phyloP scores from a whole-genome alignment of 768 basidiomycete species.

The Lactifluus volemus region DNA sequence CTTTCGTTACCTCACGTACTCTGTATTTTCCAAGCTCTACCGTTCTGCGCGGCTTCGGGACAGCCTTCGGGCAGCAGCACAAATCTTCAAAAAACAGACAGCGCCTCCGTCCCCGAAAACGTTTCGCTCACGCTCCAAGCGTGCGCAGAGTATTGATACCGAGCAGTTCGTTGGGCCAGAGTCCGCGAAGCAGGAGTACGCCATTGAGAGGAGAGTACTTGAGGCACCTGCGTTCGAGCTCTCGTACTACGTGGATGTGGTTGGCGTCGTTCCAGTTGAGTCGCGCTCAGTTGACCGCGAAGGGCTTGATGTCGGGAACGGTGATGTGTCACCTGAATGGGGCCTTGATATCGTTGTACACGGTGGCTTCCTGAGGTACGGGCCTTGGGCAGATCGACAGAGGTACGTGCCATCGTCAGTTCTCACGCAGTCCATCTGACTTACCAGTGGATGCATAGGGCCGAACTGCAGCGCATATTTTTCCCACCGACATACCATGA shows the following conservation, averaged over 20 bases:
- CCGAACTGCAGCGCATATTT: slow-evolving; percentile 70
- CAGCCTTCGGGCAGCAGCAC: not conserved
- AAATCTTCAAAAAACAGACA: not conserved
- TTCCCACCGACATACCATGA: slow-evolving; percentile 76
- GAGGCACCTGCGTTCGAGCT: slow-evolving; percentile 72
- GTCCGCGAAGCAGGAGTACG: slow-evolving; percentile 66
- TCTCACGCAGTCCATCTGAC: not conserved
- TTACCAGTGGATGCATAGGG: slow-evolving; percentile 32
- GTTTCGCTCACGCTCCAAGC: slow-evolving; percentile 21
- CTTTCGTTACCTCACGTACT: slow-evolving; percentile 14
- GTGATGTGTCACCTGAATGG: slow-evolving; percentile 87
- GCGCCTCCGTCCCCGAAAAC: not conserved
- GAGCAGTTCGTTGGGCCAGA: slow-evolving; percentile 48
- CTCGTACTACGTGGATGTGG: slow-evolving; percentile 80
- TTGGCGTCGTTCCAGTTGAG: slow-evolving; percentile 56
- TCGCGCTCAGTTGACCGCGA: slow-evolving; percentile 24
- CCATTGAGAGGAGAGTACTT: slow-evolving; percentile 74
- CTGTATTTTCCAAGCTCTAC: slow-evolving; percentile 16
- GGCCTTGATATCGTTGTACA: slow-evolving; percentile 79
- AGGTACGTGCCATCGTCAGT: slow-evolving; percentile 36
- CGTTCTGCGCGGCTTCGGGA: slow-evolving; percentile 11
- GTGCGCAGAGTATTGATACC: slow-evolving; percentile 37
- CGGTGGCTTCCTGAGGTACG: slow-evolving; percentile 72
- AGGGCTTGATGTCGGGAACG: slow-evolving; percentile 68
- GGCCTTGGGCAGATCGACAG: slow-evolving; percentile 96